Evolutionary conservation across 148 eudicot genomes (phyloP), one percentile per base, ranked within the genome.

Genomic region (Chenopodium quinoa): DNA sequence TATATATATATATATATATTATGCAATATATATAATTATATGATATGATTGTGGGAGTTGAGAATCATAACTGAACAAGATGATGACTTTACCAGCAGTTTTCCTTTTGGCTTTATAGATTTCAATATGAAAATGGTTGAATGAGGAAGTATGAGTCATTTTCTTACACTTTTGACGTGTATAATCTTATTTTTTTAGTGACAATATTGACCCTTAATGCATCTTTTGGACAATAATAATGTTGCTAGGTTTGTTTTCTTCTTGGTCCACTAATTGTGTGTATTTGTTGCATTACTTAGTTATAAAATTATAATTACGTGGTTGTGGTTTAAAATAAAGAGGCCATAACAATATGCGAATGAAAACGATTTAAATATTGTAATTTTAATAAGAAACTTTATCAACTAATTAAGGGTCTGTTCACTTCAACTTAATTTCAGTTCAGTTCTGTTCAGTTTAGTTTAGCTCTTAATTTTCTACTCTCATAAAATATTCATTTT

Each of bases 121-220:
- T 76, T 78, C 78, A 63, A 78, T 72, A 31, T 82, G 44, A 76
- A 82, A 71, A 77, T 52, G 29, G 23, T 14, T 48, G 16, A 12
- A 68, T 9, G 47, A 20, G 76, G 75, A 46, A 70, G 23, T 25
- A 81, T 71, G 19, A 44, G 58, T 78, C 68, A 22, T 64, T 60
- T 19, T 63, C 80, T n/a, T 19, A 44, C 29, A n/a, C 81, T 82
- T 82, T 82, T 78, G 84, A 82, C 84, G 81, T 82, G 84, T 82
- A 40, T 40, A 40, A 40, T 48, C 16, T 47, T 19, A 14, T 52
- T 50, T 20, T 7, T 52, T 64, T 8, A 8, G 50, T 78, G 22
- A 78, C 73, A 66, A 44, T 46, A 65, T 78, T 63, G 60, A 46
- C 32, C 73, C 62, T 47, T 78, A 1, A 46, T 71, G 71, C 37